These are phyloP conservation scores for Rhododendron vialii DNA, from an alignment of 148 eudicot genomes.

Conservation along the genomic window DNA sequence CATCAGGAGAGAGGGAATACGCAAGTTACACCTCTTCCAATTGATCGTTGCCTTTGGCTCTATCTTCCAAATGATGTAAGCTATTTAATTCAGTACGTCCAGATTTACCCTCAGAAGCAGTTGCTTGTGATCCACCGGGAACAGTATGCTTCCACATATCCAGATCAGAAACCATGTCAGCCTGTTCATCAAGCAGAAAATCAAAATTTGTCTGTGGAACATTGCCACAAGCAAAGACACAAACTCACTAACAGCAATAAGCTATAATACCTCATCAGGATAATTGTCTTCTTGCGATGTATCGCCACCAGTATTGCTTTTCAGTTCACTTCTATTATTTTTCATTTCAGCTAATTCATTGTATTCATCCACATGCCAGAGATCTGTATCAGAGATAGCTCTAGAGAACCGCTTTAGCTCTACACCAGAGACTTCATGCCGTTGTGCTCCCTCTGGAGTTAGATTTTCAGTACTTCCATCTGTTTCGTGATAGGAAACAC, in stretches of 20 bases:
- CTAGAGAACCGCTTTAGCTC: slow-evolving; percentile 4
- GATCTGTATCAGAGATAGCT: slow-evolving; percentile 11
- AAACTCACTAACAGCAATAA: background rate
- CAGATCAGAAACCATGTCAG: slow-evolving; percentile 12
- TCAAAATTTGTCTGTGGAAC: background rate
- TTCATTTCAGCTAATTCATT: slow-evolving; percentile 27
- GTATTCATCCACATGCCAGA: slow-evolving; percentile 24
- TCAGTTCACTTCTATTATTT: slow-evolving; percentile 10
- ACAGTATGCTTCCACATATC: slow-evolving; percentile 1
- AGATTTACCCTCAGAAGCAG: slow-evolving; percentile 8
- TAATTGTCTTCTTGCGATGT: slow-evolving; percentile 6
- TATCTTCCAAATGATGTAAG: slow-evolving; percentile 4
- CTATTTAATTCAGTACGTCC: background rate
- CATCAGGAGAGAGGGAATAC: background rate
- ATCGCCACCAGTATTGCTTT: slow-evolving; percentile 4
- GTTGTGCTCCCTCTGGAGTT: slow-evolving; percentile 16
- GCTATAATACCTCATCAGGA: slow-evolving; percentile 16
- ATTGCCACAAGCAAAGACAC: background rate
- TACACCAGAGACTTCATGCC: slow-evolving; percentile 22
- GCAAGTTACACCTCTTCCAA: slow-evolving; percentile 9
- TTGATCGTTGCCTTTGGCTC: slow-evolving; percentile 3
- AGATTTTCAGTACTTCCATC: slow-evolving; percentile 20
- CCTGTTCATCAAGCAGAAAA: slow-evolving; percentile 13
- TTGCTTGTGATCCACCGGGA: slow-evolving; percentile 5
- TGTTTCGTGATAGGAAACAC: slow-evolving; percentile 39